Evolutionary conservation across 352 stramenopile species (phyloP).

Genomic region (Thalassiosira mediterranea): DNA sequence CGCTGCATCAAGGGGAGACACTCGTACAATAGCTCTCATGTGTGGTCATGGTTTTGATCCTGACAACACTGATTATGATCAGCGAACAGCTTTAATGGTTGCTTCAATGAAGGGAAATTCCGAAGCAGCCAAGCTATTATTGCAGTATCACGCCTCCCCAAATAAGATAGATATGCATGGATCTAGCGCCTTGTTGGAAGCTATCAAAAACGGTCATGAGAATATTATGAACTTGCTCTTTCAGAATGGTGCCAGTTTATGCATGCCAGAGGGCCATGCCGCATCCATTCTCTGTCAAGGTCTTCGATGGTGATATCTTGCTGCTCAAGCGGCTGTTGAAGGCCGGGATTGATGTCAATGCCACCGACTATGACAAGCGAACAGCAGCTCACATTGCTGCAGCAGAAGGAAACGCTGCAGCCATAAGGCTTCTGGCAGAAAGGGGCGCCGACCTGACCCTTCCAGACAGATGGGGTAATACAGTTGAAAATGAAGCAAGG

Average conservation of each 20-base stretch:
- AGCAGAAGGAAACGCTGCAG: slow-evolving; percentile 66
- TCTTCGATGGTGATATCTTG: slow-evolving; percentile 69
- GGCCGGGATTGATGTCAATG: slow-evolving; percentile 69
- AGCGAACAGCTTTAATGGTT: slow-evolving; percentile 70
- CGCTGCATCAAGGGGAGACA: slow-evolving; percentile 65
- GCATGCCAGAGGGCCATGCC: slow-evolving; percentile 55
- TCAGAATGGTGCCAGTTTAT: slow-evolving; percentile 45
- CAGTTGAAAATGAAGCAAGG: slow-evolving; percentile 51
- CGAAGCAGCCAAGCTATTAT: slow-evolving; percentile 57
- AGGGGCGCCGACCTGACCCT: slow-evolving; percentile 57
- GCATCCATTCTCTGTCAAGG: slow-evolving; percentile 62
- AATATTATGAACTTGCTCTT: slow-evolving; percentile 59
- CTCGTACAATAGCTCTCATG: slow-evolving; percentile 60
- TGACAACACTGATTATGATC: slow-evolving; percentile 71
- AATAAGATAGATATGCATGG: slow-evolving; percentile 73
- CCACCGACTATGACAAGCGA: slow-evolving; percentile 74
- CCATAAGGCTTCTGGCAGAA: slow-evolving; percentile 50
- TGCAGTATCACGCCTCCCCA: slow-evolving; percentile 58
- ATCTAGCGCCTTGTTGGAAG: slow-evolving; percentile 62
- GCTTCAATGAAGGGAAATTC: slow-evolving; percentile 73
- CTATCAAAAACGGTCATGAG: slow-evolving; percentile 64
- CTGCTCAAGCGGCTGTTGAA: slow-evolving; percentile 60
- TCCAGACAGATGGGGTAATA: slow-evolving; percentile 70
- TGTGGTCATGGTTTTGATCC: slow-evolving; percentile 72
- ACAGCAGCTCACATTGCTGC: slow-evolving; percentile 73